Evolutionary conservation across 441 rosid species (phyloP).

Genomic region (Hura crepitans): DNA sequence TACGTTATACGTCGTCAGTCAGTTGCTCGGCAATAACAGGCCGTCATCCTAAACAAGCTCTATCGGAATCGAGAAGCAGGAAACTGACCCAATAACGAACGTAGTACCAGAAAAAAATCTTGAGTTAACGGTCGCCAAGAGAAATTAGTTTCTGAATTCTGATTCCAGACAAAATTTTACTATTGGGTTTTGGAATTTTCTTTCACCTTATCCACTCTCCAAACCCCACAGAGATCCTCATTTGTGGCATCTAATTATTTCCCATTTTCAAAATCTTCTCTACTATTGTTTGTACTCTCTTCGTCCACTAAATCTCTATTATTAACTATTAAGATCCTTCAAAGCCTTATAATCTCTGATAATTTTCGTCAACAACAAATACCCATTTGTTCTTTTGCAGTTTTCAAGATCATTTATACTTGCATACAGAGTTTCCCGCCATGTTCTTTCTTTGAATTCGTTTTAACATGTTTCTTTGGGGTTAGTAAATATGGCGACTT

Average conservation of each 20-base stretch:
- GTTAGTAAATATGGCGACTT: conserved; percentile 32
- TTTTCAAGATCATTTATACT: conserved; percentile 2
- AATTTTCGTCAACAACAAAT: conserved; percentile 16
- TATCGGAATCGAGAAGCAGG: too few species aligned
- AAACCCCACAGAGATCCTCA: conserved; percentile 4
- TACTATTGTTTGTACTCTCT: conserved; percentile 17
- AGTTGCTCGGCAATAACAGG: too few species aligned
- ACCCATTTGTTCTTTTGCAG: conserved; percentile 16
- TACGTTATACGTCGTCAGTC: too few species aligned
- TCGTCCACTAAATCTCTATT: background rate
- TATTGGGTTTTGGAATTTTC: too few species aligned
- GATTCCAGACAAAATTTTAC: too few species aligned
- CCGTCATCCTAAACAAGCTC: too few species aligned
- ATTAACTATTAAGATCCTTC: background rate
- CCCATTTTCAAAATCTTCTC: conserved; percentile 24
- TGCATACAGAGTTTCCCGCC: conserved; percentile 37
- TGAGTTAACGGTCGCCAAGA: too few species aligned
- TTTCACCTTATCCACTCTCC: conserved; percentile 19
- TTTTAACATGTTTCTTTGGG: background rate
- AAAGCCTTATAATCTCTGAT: conserved; percentile 11
- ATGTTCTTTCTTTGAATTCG: conserved; percentile 5
- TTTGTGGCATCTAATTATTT: conserved; percentile 35
- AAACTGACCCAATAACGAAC: too few species aligned
- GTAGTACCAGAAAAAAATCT: too few species aligned
- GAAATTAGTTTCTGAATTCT: too few species aligned